Evolutionary conservation across 2,329 filamentous ascomycete species (phyloP), one percentile per base, ranked within the genome.

Genomic region (Periconia sp.): DNA sequence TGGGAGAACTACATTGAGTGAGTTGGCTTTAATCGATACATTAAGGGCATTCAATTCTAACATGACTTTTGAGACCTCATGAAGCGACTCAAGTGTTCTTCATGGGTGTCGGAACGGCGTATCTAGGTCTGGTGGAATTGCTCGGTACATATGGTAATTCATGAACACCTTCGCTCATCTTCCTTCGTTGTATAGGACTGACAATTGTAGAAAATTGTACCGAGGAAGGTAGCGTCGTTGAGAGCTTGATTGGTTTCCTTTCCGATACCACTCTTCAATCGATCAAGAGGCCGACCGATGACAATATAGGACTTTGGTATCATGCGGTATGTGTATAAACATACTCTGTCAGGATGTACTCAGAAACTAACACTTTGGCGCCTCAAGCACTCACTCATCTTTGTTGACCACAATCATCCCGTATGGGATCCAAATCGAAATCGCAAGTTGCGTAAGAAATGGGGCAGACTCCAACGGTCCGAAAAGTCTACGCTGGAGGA

Each of bases 1-100:
- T 99, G 94, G 94, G 92, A 97, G 64, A 99, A 99, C 69, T 97
- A 97, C 68, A 85, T 99, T 18, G 90, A 96, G 78, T 85, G 73
- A 63, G 78, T 61, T 15, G 18, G 20, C 5, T 5, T 7, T 9
- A 3, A 13, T 17, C n/a, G 13, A 17, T 7, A 31, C 19, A 3
- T 14, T n/a, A 11, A 37, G 15, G 42, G 18, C 1, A 3, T 27
- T 27, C 8, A 23, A 10, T 15, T 33, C 60, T 59, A 45, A 62
- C 41, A 8, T 5, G 8, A 6, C 30, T 43, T 8, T 41, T n/a
- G 15, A 74, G 71, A 31, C 86, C 87, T 47, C 82, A 79, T 51
- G 79, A 88, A 2, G 80, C 83, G 0, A 85, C 87, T 6, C 85
- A 93, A 49, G 84, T 97, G 15, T 90, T 96, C 68, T 79, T 99